phyloP scores from a whole-genome alignment of 2,329 filamentous ascomycete genomes.

The Penicillium sp. region DNA sequence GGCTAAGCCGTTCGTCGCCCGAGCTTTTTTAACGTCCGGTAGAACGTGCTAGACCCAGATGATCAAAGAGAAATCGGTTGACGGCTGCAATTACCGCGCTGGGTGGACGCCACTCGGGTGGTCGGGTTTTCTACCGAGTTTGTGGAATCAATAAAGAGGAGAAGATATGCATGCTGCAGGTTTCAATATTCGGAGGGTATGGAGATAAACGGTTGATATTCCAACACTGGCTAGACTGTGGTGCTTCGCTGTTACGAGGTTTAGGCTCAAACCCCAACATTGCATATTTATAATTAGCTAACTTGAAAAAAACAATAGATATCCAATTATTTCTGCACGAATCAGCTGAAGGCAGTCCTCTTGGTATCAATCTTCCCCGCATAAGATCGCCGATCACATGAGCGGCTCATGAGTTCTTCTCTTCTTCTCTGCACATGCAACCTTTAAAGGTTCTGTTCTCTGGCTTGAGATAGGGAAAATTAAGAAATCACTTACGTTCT shows the following conservation, averaged over 20 bases:
- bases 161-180: background rate
- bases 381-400: conserved; percentile 10
- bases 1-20: conserved; percentile 3
- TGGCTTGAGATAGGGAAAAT: background rate
- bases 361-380: background rate
- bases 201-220: background rate
- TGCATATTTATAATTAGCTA: too few species aligned
- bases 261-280: background rate
- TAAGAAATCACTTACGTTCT: background rate
- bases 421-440: background rate
- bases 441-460: background rate
- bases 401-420: background rate
- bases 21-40: background rate
- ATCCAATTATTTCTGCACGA: background rate
- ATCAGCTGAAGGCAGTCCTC: background rate
- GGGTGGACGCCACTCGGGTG: conserved; percentile 5
- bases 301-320: background rate
- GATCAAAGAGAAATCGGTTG: background rate
- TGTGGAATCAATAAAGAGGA: background rate
- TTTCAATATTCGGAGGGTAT: background rate
- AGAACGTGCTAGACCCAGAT: background rate
- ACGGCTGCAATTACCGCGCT: background rate
- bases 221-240: background rate
- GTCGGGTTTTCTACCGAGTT: background rate
- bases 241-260: background rate